phyloP scores from a whole-genome alignment of 371 early-diverging fungal species.

The Basidiobolus meristosporus region DNA sequence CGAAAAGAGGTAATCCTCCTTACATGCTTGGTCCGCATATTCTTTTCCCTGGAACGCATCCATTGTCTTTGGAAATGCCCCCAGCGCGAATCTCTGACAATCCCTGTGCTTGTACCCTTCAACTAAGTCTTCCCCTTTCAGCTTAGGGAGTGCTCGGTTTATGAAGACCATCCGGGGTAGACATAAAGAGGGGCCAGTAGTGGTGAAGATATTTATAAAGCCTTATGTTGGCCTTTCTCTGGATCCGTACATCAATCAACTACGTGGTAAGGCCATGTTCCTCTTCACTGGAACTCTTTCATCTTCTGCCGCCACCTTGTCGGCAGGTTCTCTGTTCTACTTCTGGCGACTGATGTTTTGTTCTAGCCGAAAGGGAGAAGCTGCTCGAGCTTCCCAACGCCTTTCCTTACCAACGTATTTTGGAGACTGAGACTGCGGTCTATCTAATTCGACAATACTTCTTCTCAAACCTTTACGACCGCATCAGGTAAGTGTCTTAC shows the following conservation, averaged over 20 bases:
- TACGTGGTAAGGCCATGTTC: slow-evolving; percentile 42
- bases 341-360: not conserved
- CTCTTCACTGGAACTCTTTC: too few relatives aligned
- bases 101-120: not conserved
- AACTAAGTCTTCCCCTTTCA: slow-evolving; percentile 7
- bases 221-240: slow-evolving; percentile 48
- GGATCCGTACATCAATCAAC: slow-evolving; percentile 24
- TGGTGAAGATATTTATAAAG: slow-evolving; percentile 83
- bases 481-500: slow-evolving; percentile 44
- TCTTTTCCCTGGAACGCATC: not conserved
- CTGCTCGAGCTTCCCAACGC: slow-evolving; percentile 52
- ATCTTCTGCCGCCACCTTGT: not conserved
- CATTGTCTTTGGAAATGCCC: not conserved
- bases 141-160: slow-evolving; percentile 78
- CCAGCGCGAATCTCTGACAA: not conserved
- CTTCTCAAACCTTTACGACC: slow-evolving; percentile 78
- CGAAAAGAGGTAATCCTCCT: slow-evolving; percentile 31
- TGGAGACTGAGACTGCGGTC: slow-evolving; percentile 78
- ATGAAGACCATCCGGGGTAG: slow-evolving; percentile 81
- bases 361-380: slow-evolving; percentile 37
- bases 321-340: not conserved
- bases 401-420: slow-evolving; percentile 52
- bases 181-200: slow-evolving; percentile 52
- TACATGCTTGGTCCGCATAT: not conserved
- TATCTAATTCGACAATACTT: slow-evolving; percentile 77